Evolutionary conservation across 495 filamentous ascomycete species (phyloP), one percentile per base, ranked within the genome.

Genomic region (Xylaria scruposa): DNA sequence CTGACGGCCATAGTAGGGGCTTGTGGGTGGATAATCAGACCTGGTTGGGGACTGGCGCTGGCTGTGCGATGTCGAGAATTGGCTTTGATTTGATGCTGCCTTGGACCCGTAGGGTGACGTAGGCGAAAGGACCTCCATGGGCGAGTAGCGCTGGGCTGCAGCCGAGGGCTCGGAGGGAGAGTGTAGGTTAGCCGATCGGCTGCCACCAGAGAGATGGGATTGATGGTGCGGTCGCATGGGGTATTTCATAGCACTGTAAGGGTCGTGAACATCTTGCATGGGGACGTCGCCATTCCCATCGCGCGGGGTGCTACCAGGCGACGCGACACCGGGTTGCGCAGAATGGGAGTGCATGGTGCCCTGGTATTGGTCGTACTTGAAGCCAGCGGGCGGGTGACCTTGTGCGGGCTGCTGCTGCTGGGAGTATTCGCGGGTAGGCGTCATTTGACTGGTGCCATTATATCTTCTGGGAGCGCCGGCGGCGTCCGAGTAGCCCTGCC

Each of bases 121-220:
- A 44, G 85, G 88, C 66, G 85, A 85, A 31, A 95, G 82, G 7
- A 90, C 89, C 76, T 97, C 95, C 94, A 97, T 97, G 63, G 95
- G 96, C 15, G 95, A 97, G 81, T 99, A 98, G 77, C 95, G 89
- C 77, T 95, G 92, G 60, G 94, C 93, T 56, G 94, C 92, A 46
- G 92, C 86, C 31, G 93, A 93, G 70, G 93, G 92, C 72, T 95
- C 93, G 68, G 90, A 89, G 26, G 88, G 81, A 24, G 94, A 85
- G 78, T 88, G 89, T 62, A 90, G 85, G 75, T 74, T 81, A 47
- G 83, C 70, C 15, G 82, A 33, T 71, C 86, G 84, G 51, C 81
- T 77, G 70, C 49, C 46, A 21, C 78, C 78, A 42, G 87, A 86
- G 54, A 87, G 83, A 67, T 88, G 86, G 70, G 87, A 84, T 74